phyloP scores from a whole-genome alignment of 2,329 filamentous ascomycete species.

The Camptophora hylomeconis region DNA sequence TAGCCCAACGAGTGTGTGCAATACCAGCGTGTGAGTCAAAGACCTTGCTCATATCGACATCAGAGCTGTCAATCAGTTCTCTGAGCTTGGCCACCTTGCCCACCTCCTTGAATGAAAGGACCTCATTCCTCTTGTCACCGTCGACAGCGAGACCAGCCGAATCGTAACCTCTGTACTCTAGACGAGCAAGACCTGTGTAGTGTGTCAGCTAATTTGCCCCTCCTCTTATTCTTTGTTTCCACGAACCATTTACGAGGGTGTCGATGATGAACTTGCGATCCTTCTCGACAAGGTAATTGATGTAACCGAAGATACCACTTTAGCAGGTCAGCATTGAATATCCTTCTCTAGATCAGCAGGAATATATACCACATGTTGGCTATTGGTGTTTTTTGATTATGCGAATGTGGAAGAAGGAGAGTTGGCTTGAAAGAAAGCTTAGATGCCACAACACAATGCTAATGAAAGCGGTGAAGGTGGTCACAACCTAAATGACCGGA shows the following conservation, averaged over 20 bases:
- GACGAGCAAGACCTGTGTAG: constrained; percentile 66
- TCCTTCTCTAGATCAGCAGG: constrained; percentile 15
- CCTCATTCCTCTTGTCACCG: constrained; percentile 97
- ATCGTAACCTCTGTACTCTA: constrained; percentile 98
- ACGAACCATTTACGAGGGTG: constrained; percentile 86
- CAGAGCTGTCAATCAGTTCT: constrained; percentile 73
- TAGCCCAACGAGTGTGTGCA: constrained; percentile 98
- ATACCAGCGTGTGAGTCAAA: constrained; percentile 98
- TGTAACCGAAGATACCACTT: constrained; percentile 97
- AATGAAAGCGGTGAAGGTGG: too few species aligned
- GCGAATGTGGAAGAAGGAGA: too few species aligned
- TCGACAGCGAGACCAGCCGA: constrained; percentile 92
- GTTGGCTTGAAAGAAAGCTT: too few species aligned
- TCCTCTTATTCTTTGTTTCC: constrained; percentile 5
- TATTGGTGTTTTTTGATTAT: too few species aligned
- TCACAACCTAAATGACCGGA: too few species aligned
- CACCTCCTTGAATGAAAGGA: constrained; percentile 96
- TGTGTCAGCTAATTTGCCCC: background rate
- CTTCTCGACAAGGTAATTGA: constrained; percentile 99
- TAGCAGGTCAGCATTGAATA: too few species aligned
- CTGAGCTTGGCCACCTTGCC: constrained; percentile 97
- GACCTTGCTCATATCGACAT: constrained; percentile 77
- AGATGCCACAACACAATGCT: too few species aligned
- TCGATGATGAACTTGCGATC: constrained; percentile 93
- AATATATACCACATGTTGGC: too few species aligned